Conservation (phyloP, 2,329 filamentous ascomycete genomes). For the Penicillium hesseltinei region DNA sequence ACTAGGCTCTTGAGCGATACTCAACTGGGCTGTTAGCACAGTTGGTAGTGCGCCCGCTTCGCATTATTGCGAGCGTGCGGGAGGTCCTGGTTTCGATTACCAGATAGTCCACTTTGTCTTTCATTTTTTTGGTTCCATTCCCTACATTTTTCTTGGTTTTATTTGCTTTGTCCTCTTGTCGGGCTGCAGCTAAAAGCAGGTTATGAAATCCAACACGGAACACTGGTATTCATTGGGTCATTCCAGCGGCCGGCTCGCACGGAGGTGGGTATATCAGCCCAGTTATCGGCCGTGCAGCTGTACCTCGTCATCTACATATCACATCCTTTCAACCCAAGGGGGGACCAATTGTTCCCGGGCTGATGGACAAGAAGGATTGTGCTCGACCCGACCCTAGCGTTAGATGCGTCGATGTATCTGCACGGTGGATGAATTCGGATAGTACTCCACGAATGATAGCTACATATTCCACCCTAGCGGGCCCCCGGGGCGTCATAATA, state of each 20-base stretch:
- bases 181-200: not conserved
- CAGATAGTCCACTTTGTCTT: conserved; percentile 39
- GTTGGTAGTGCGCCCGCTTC: conserved; percentile 33
- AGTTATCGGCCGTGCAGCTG: not conserved
- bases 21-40: conserved; percentile 11
- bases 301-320: not conserved
- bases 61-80: conserved; percentile 33
- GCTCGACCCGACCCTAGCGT: not conserved
- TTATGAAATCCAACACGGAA: not conserved
- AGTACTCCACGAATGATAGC: conserved; percentile 1
- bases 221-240: not conserved
- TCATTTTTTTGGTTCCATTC: not conserved
- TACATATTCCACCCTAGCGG: not conserved
- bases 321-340: not conserved
- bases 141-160: not conserved
- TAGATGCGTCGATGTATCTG: not conserved
- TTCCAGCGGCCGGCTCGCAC: not conserved
- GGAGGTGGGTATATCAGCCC: not conserved
- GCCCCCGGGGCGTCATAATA: not conserved
- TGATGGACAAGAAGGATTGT: not conserved
- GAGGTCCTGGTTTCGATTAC: conserved; percentile 48
- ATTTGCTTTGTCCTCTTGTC: not conserved
- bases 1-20: not conserved
- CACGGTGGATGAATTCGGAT: not conserved
- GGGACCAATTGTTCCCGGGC: not conserved